Evolutionary conservation across 2,329 filamentous ascomycete species (phyloP).

Genomic region (Cladosporium sp.): DNA sequence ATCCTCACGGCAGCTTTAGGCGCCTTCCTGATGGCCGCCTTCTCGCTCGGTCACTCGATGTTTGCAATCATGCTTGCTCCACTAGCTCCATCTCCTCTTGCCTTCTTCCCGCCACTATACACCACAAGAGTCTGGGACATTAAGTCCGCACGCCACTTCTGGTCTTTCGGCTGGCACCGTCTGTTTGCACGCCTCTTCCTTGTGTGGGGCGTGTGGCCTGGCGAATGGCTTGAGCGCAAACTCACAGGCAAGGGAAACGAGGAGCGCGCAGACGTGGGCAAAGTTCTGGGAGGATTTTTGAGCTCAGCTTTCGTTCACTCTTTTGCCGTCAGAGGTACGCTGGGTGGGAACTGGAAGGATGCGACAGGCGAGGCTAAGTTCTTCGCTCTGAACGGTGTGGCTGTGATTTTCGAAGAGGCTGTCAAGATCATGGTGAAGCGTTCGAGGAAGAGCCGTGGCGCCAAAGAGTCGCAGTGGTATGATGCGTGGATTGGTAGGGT

Average conservation of each 20-base stretch:
- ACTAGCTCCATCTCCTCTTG: slow-evolving; percentile 42
- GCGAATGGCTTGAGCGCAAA: slow-evolving; percentile 45
- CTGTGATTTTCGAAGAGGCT: slow-evolving; percentile 33
- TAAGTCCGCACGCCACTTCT: slow-evolving; percentile 42
- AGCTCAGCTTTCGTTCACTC: slow-evolving; percentile 45
- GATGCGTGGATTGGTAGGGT: slow-evolving; percentile 38
- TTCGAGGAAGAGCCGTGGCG: slow-evolving; percentile 24
- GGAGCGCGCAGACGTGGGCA: slow-evolving; percentile 44
- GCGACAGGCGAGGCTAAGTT: slow-evolving; percentile 36
- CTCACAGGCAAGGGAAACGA: slow-evolving; percentile 38
- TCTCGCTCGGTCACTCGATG: slow-evolving; percentile 44
- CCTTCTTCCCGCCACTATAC: slow-evolving; percentile 49
- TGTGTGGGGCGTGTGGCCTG: slow-evolving; percentile 49
- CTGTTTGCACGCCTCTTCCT: slow-evolving; percentile 47
- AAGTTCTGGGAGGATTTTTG: slow-evolving; percentile 46
- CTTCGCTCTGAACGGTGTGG: slow-evolving; percentile 35
- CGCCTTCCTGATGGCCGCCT: slow-evolving; percentile 47
- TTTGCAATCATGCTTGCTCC: slow-evolving; percentile 44
- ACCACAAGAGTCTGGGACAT: slow-evolving; percentile 45
- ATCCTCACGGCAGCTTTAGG: slow-evolving; percentile 43
- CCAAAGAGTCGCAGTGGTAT: slow-evolving; percentile 32
- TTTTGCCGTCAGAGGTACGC: slow-evolving; percentile 43
- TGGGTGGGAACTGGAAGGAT: slow-evolving; percentile 39
- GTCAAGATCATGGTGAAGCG: slow-evolving; percentile 26
- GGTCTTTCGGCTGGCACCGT: slow-evolving; percentile 49